These are phyloP conservation scores for Penicillium verrucosum DNA, from an alignment of 2,329 filamentous ascomycete species.

Conservation along the genomic window DNA sequence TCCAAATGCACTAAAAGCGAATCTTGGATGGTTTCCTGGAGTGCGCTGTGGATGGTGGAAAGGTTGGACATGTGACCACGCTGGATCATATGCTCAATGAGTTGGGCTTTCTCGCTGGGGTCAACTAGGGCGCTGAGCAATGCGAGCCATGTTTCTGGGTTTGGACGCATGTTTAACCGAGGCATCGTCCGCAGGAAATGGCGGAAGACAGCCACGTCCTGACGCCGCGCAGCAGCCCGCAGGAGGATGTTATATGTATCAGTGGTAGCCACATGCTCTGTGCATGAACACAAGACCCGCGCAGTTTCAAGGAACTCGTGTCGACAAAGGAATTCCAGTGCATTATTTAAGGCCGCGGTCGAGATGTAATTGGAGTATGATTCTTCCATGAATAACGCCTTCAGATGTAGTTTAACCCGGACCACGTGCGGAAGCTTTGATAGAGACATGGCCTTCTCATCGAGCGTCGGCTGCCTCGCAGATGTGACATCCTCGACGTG, in stretches of 20 bases:
- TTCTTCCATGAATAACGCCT: constrained; percentile 33
- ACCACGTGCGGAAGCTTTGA: constrained; percentile 9
- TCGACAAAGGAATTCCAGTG: constrained; percentile 39
- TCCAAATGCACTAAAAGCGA: constrained; percentile 34
- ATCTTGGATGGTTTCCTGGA: constrained; percentile 33
- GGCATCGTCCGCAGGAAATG: constrained; percentile 41
- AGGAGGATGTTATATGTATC: constrained; percentile 48
- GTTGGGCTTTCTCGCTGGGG: constrained; percentile 26
- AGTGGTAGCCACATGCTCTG: constrained; percentile 36
- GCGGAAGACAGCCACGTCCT: constrained; percentile 41
- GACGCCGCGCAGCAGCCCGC: constrained; percentile 33
- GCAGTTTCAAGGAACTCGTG: constrained; percentile 31
- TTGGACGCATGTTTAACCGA: constrained; percentile 36
- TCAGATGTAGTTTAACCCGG: constrained; percentile 25
- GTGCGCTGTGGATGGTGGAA: constrained; percentile 23
- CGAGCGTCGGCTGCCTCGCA: constrained; percentile 16
- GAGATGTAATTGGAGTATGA: constrained; percentile 33
- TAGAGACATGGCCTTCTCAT: constrained; percentile 3
- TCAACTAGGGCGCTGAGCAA: constrained; percentile 34
- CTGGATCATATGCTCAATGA: constrained; percentile 33
- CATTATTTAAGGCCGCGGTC: constrained; percentile 41
- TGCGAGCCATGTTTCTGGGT: constrained; percentile 43
- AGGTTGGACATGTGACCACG: constrained; percentile 30
- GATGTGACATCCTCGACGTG: constrained; percentile 40
- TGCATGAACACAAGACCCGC: constrained; percentile 33